Conservation (phyloP, 768 basidiomycete genomes). For the Rhizopogon vinicolor region DNA sequence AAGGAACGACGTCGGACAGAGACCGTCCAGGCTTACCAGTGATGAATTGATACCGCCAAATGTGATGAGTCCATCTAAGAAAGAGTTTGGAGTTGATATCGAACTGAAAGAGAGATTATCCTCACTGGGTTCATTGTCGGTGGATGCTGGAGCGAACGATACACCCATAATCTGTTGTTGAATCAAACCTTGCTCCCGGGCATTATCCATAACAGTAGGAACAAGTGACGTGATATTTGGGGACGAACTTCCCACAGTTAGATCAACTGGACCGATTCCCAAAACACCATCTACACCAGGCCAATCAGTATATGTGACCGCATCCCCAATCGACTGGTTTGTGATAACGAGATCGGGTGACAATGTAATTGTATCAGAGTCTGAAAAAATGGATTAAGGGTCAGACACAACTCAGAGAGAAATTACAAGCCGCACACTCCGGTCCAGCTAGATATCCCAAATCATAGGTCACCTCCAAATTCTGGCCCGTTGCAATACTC, state of each 20-base stretch:
- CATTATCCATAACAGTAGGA: background rate
- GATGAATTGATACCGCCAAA: background rate
- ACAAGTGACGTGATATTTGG: background rate
- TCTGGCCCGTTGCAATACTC: slow-evolving; percentile 9
- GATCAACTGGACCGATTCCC: background rate
- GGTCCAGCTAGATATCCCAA: slow-evolving; percentile 20
- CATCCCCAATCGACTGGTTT: background rate
- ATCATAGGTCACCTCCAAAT: background rate
- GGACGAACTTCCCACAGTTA: background rate
- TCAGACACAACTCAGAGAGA: background rate
- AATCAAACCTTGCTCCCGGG: background rate
- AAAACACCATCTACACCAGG: background rate
- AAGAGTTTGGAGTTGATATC: background rate
- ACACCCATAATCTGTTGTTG: background rate
- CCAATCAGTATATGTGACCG: background rate
- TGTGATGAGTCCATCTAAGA: background rate
- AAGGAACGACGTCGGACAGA: background rate
- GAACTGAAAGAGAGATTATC: background rate
- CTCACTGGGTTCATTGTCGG: background rate
- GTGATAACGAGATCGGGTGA: background rate
- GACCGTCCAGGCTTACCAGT: background rate
- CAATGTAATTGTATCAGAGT: background rate
- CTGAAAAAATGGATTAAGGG: background rate
- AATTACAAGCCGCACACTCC: slow-evolving; percentile 17
- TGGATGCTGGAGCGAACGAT: background rate